Percentiles rank a stretch among this genome's conserved stretches.
phyloP scores from a whole-genome alignment of 495 filamentous ascomycete genomes.

The Aspergillus saccharolyticus region DNA sequence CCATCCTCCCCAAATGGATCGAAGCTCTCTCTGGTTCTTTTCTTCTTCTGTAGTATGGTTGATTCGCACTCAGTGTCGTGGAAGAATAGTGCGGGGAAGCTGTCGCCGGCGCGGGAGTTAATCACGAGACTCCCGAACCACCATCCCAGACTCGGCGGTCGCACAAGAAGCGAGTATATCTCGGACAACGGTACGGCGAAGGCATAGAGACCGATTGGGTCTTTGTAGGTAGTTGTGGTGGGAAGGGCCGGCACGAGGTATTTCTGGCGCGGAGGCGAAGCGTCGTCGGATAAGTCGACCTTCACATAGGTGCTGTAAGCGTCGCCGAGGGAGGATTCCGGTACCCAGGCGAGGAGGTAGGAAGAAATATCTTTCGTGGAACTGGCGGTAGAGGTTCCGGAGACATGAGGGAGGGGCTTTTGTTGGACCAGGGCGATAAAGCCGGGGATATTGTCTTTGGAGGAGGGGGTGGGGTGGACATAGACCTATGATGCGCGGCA shows the following conservation, averaged over 20 bases:
- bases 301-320: slow-evolving; percentile 88
- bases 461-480: slow-evolving; percentile 88
- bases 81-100: slow-evolving; percentile 93
- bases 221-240: slow-evolving; percentile 61
- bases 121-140: slow-evolving; percentile 96
- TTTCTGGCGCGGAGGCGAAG: slow-evolving; percentile 74
- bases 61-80: slow-evolving; percentile 95
- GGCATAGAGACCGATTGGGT: slow-evolving; percentile 77
- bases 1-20: slow-evolving; percentile 85
- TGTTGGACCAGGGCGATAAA: slow-evolving; percentile 94
- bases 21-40: slow-evolving; percentile 72
- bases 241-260: slow-evolving; percentile 92
- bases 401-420: slow-evolving; percentile 49
- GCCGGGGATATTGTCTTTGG: slow-evolving; percentile 94
- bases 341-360: slow-evolving; percentile 87
- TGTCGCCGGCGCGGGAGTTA: slow-evolving; percentile 83
- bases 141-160: slow-evolving; percentile 92
- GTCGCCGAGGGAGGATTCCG: slow-evolving; percentile 83
- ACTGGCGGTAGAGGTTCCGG: slow-evolving; percentile 21
- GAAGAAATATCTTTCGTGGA: slow-evolving; percentile 45
- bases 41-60: slow-evolving; percentile 91
- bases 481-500: slow-evolving; percentile 61
- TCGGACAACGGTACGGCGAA: slow-evolving; percentile 88
- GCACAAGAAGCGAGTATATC: slow-evolving; percentile 83
- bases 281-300: slow-evolving; percentile 79